A percentile compares a stretch with the other conserved stretches of the same genome.
phyloP scores from a whole-genome alignment of 371 early-diverging fungal species.

The Dipsacomyces acuminosporus region DNA sequence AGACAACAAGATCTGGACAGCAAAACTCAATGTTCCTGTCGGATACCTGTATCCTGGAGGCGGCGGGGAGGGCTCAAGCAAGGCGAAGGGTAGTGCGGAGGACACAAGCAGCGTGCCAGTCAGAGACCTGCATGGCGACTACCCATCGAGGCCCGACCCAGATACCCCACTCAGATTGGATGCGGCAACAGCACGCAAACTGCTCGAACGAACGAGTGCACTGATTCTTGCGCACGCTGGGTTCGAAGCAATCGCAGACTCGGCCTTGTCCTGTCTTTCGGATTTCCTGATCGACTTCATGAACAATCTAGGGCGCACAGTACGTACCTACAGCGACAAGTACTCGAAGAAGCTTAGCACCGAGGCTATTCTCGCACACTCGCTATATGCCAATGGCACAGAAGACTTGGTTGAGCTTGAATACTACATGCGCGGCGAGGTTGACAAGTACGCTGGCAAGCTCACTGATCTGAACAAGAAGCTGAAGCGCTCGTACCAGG shows the following conservation, averaged over 20 bases:
- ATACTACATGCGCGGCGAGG: conserved; percentile 69
- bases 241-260: conserved; percentile 69
- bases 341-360: conserved; percentile 65
- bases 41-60: conserved; percentile 16
- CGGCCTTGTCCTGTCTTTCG: conserved; percentile 68
- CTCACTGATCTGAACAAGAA: conserved; percentile 69
- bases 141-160: conserved; percentile 22
- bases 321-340: conserved; percentile 73
- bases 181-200: conserved; percentile 53
- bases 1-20: conserved; percentile 69
- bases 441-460: conserved; percentile 63
- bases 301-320: conserved; percentile 72
- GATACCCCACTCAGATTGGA: conserved; percentile 60
- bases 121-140: conserved; percentile 17
- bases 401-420: conserved; percentile 61
- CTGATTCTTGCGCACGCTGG: conserved; percentile 80
- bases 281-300: conserved; percentile 76
- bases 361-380: conserved; percentile 81
- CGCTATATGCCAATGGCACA: conserved; percentile 78
- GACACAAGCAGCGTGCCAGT: conserved; percentile 3
- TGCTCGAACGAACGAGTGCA: conserved; percentile 59
- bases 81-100: background rate
- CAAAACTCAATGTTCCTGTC: conserved; percentile 59
- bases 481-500: conserved; percentile 63
- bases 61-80: background rate